Evolutionary conservation across 2,329 filamentous ascomycete species (phyloP), one percentile per base, ranked within the genome.

Genomic region (Blastomyces gilchristii): DNA sequence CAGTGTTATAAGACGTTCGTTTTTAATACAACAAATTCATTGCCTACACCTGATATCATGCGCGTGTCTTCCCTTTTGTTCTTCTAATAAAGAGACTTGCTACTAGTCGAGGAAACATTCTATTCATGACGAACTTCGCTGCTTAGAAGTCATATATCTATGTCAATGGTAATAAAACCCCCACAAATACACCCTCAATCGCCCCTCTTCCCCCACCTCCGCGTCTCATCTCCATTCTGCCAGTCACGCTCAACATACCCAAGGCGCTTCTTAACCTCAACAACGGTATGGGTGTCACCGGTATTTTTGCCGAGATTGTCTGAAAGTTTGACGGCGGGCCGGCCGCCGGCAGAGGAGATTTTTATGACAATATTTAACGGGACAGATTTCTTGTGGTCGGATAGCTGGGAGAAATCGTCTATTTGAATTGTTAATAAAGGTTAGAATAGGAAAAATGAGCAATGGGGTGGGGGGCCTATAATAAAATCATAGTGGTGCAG

Each of bases 301-400:
- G 91, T 97, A 71, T 99, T 99, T 82, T 99, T 99, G 56, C 91
- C 85, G 67, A 87, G 82, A 71, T 97, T 97, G 74, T 93, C 88
- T 67, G 86, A 97, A 68, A 99, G 90, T 80, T 99, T 99, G 72
- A 99, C 86, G 2, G 94, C 92, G 0, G 88, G 85, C 57, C 87
- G 84, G 6, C 92, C 92, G 16, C 81, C 85, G 0, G 91, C 94
- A 11, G 90, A 91, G 66, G 90, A 90, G 65, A 99, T 83, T 78
- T 99, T 99, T 78, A 99, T 97, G 68, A 99, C 94, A 70, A 99
- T 99, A 71, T 99, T 99, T 62, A 99, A 79, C 0, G 94, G 94
- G 18, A 87, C 85, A 0, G 92, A 97, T 77, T 97, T 97, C 68
- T 86, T 85, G 49, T 87, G 87, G 0, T 87, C 89, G 45, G 81